Evolutionary conservation across 2,329 filamentous ascomycete species (phyloP).

Genomic region (Colletotrichum spaethianum): DNA sequence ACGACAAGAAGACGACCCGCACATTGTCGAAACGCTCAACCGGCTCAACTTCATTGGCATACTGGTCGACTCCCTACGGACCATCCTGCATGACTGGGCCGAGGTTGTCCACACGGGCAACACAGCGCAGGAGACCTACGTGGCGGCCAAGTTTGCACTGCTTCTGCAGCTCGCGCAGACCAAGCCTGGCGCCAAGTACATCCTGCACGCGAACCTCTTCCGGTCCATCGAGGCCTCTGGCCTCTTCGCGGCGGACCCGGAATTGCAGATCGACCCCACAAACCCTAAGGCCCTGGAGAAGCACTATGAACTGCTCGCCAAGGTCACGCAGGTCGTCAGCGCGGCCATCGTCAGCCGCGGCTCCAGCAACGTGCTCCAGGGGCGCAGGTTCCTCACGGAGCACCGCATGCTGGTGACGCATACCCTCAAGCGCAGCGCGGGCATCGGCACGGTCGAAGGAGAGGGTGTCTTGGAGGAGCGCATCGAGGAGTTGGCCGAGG

Average conservation of each 20-base stretch:
- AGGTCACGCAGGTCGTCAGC: slow-evolving; percentile 85
- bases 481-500: slow-evolving; percentile 84
- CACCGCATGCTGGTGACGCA: slow-evolving; percentile 89
- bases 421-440: slow-evolving; percentile 90
- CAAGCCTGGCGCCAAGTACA: slow-evolving; percentile 84
- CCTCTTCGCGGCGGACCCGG: slow-evolving; percentile 92
- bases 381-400: slow-evolving; percentile 83
- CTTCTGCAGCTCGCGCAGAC: slow-evolving; percentile 89
- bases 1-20: slow-evolving; percentile 77
- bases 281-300: slow-evolving; percentile 80
- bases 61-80: slow-evolving; percentile 88
- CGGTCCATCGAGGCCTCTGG: slow-evolving; percentile 83
- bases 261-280: slow-evolving; percentile 85
- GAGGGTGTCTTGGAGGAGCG: slow-evolving; percentile 67
- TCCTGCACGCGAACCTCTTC: slow-evolving; percentile 93
- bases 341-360: slow-evolving; percentile 87
- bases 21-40: slow-evolving; percentile 84
- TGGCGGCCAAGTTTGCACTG: slow-evolving; percentile 83
- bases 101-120: slow-evolving; percentile 64
- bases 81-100: slow-evolving; percentile 80
- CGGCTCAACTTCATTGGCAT: slow-evolving; percentile 93
- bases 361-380: slow-evolving; percentile 85
- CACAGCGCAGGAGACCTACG: slow-evolving; percentile 64
- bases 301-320: slow-evolving; percentile 87
- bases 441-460: slow-evolving; percentile 72